Evolutionary conservation across 2,329 filamentous ascomycete genomes (phyloP), one percentile per base, ranked within the genome.

Genomic region (Paraphoma chrysanthemicola): DNA sequence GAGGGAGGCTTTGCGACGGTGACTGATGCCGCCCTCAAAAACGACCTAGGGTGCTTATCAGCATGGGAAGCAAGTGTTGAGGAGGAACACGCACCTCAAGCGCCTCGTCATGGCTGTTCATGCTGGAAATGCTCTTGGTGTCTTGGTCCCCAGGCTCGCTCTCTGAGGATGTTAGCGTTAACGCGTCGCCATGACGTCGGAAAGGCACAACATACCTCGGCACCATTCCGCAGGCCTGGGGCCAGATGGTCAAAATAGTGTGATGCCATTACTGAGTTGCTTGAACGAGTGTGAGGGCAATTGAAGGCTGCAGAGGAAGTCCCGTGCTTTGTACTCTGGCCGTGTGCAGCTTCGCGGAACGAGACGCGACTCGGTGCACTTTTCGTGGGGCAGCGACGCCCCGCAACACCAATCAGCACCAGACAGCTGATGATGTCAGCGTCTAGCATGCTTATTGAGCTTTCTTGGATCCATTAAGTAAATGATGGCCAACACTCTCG

Each of bases 1-100:
- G 17, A 88, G 77, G 3, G 86, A 88, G 17, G 86, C 86, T 75
- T 86, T 86, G 64, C 86, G 84, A 53, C 86, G 83, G 59, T 83
- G 82, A 46, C 73, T 77, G 56, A 71, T 78, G 53, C 83, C 80
- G 44, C 79, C 77, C 65, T 83, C 82, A 68, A 88, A 86, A 48
- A 85, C 78, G 45, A 89, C 85, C 83, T 88, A 66, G 9, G 9
- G 8, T 23, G 16, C 41, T 8, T 18, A 53, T 64, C 55, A 62
- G 59, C 29, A 18, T 44, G 44, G 28, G n/a, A 38, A 28, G 14
- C 28, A 28, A 9, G 29, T 28, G n/a, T 39, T 36, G n/a, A 12
- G 42, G 4, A 29, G 44, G 31, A 14, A 12, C 12, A 51, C 45
- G 38, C 63, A 81, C 79, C 68, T 81, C 79, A 47, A 81, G 71